These are phyloP conservation scores for Umbelopsis isabellina DNA, from an alignment of 192 early-diverging fungal species.

Conservation along the genomic window DNA sequence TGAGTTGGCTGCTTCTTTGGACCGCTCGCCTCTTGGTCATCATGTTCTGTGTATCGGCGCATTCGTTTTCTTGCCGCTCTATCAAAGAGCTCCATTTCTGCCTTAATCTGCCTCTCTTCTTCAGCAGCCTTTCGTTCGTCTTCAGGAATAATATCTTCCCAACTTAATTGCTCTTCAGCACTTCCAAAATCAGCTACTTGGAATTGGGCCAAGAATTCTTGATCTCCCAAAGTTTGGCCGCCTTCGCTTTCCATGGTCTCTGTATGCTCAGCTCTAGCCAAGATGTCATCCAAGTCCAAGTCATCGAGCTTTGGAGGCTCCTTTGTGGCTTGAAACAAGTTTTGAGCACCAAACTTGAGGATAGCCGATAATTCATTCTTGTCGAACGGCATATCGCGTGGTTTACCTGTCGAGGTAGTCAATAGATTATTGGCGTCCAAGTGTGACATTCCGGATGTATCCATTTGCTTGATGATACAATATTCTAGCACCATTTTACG, in stretches of 20 bases:
- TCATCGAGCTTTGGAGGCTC: constrained; percentile 82
- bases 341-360: constrained; percentile 98
- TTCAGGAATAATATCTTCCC: constrained; percentile 97
- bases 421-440: constrained; percentile 40
- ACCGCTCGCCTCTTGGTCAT: constrained; percentile 23
- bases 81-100: constrained; percentile 54
- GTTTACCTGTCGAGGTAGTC: constrained; percentile 37
- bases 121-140: constrained; percentile 71
- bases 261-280: constrained; percentile 91
- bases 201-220: constrained; percentile 96
- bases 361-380: constrained; percentile 92
- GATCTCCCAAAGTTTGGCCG: constrained; percentile 64
- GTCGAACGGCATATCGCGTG: constrained; percentile 57
- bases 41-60: constrained; percentile 30
- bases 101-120: constrained; percentile 69
- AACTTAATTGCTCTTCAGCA: constrained; percentile 69
- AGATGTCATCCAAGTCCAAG: constrained; percentile 96
- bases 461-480: constrained; percentile 97
- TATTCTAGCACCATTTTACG: constrained; percentile 99
- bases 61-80: constrained; percentile 38
- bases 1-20: constrained; percentile 33
- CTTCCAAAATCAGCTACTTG: constrained; percentile 86
- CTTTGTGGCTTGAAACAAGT: constrained; percentile 86
- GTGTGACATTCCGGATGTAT: constrained; percentile 40
- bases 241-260: constrained; percentile 74